phyloP scores from a whole-genome alignment of 306 rosid genomes.

The Vigna hirtella region DNA sequence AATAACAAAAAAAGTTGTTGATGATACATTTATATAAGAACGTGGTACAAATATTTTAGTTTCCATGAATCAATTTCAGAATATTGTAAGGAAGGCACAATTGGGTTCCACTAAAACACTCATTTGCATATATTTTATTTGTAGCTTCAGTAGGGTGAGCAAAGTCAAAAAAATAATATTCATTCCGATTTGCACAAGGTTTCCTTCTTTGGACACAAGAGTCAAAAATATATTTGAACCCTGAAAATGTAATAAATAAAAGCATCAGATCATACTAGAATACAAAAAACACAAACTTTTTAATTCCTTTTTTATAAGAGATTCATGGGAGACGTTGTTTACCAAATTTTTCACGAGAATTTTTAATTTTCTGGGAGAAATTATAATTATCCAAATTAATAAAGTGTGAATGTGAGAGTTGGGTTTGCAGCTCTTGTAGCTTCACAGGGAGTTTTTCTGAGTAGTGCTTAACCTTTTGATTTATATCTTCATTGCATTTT shows the following conservation, averaged over 20 bases:
- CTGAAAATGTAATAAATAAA: background rate
- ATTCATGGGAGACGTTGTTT: too few species aligned
- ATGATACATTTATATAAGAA: background rate
- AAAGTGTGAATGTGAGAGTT: constrained; percentile 23
- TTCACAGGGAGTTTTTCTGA: constrained; percentile 25
- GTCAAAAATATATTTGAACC: background rate
- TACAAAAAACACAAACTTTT: too few species aligned
- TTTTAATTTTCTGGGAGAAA: constrained; percentile 8
- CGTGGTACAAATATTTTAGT: background rate
- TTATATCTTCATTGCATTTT: constrained; percentile 27
- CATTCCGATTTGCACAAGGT: background rate
- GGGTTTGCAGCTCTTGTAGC: background rate
- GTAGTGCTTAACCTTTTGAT: constrained; percentile 24
- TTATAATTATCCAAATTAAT: constrained; percentile 22
- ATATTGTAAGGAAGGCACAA: constrained; percentile 7
- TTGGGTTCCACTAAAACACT: background rate
- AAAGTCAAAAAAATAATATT: background rate
- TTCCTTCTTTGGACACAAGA: background rate
- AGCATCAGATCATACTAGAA: background rate
- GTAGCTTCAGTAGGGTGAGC: background rate
- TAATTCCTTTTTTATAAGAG: too few species aligned
- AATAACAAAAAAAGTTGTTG: background rate
- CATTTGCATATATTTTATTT: background rate
- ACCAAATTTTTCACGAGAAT: constrained; percentile 31
- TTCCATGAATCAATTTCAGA: background rate